Evolutionary conservation across 768 basidiomycete species (phyloP), one percentile per base, ranked within the genome.

Genomic region (Russula abietina): DNA sequence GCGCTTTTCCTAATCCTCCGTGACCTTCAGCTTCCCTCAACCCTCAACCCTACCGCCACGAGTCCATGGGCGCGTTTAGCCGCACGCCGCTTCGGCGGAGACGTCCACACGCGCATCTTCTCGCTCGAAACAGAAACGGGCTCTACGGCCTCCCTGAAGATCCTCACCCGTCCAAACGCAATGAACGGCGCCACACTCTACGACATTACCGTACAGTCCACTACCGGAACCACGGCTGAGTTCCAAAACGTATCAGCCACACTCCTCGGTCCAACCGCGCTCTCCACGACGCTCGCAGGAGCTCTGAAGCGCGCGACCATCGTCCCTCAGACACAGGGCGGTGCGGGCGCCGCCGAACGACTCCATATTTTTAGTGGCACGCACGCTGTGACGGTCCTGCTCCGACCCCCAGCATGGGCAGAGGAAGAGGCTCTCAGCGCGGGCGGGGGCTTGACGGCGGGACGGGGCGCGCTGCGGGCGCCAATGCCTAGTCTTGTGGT

Each of bases 401-500:
- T 87, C n/a, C 84, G 87, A 3, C 77, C 86, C 24, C 89, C 91
- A 0, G 78, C 79, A 22, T 93, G 89, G 88, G 74, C 88, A 39
- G 72, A 1, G 10, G 45, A 46, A 22, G 45, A 84, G 41, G 83
- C 85, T 3, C 75, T 90, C 10, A 85, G 83, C n/a, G 82, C 80
- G 3, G 86, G 87, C 59, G 74, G 81, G 12, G n/a, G 14, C 6
- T 70, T 83, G 19, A 76, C 74, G 32, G 78, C 81, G 7, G 78
- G 79, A 26, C 85, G 84, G 69, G 86, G 89, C 6, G 83, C 84
- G 17, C 72, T 93, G 67, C 81, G 83, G 62, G 89, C 91, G 4
- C 93, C 94, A 16, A 93, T 93, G 90, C 93, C 93, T n/a, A 91
- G 91, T 72, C 80, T 93, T 55, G 87, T 97, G 2, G 93, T 97